Evolutionary conservation across 257 asterid genomes (phyloP), one percentile per base, ranked within the genome.

Genomic region (Solanum tarapatanum): DNA sequence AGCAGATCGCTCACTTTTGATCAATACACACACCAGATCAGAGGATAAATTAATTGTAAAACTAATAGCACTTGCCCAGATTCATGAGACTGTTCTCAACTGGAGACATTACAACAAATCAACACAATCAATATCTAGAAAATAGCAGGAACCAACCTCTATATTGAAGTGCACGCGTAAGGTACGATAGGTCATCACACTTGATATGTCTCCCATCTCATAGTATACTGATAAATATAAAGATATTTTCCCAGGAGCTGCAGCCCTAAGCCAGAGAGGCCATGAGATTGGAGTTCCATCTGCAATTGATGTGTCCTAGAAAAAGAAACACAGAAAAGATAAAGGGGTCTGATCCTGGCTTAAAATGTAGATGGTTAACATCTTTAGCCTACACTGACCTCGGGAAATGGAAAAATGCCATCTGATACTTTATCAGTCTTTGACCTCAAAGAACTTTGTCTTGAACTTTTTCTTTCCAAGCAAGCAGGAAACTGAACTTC

Each of bases 231-330:
- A 88, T 87, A 94, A 72, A 84, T 88, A 92, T 85, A 97, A 90
- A 28, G 98, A 92, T 80, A 93, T 79, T 86, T 93, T 95, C 90
- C 99, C 99, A 37, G 96, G 89, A 86, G 90, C 93, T 85, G 99
- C 99, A 85, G 99, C 99, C 90, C 99, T 93, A 92, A 97, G 93
- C 98, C 98, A 97, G 62, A 97, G 96, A 87, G 98, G 98, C 97
- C 98, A 96, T 88, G 79, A 89, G 87, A 94, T 80, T 7, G 98
- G 96, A 64, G 89, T 69, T 89, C 93, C 95, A 92, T 92, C 91
- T 23, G 90, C 88, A 90, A 92, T 90, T 86, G 93, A 68, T 55
- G 91, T 86, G 55, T 88, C 90, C 99, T 97, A 90, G 83, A 90
- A 87, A 90, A 90, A 70, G 86, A 88, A 87, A 86, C 32, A 82